These are phyloP conservation scores for Uncinocarpus reesii DNA, from an alignment of 2,329 filamentous ascomycete genomes.

Conservation along the genomic window DNA sequence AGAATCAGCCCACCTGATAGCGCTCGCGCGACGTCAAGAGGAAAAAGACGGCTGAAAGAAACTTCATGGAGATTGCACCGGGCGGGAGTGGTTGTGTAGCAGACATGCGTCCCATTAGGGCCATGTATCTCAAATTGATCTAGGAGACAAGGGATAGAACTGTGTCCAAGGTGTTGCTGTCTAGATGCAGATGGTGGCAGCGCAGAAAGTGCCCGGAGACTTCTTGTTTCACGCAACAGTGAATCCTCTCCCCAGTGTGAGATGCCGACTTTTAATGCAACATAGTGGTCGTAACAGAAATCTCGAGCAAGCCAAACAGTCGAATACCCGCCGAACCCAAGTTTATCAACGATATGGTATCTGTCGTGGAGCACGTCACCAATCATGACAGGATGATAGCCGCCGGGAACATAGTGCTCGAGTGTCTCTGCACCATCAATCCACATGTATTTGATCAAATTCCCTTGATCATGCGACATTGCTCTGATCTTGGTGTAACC, in stretches of 20 bases:
- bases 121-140: constrained; percentile 19
- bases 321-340: constrained; percentile 21
- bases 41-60: constrained; percentile 18
- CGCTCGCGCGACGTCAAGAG: constrained; percentile 16
- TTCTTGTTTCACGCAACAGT: constrained; percentile 16
- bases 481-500: background rate
- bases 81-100: constrained; percentile 18
- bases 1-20: constrained; percentile 17
- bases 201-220: constrained; percentile 20
- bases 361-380: constrained; percentile 15
- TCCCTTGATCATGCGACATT: background rate
- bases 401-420: constrained; percentile 11
- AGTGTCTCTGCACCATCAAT: background rate
- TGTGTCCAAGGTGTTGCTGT: background rate
- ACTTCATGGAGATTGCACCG: constrained; percentile 19
- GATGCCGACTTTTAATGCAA: constrained; percentile 25
- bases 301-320: constrained; percentile 28
- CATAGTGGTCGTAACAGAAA: constrained; percentile 19
- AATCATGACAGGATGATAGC: constrained; percentile 17
- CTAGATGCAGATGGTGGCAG: background rate
- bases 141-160: constrained; percentile 12
- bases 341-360: constrained; percentile 17
- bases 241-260: no score
- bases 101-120: constrained; percentile 18
- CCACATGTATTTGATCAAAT: constrained; percentile 14